Evolutionary conservation across 177 flowering plant genomes (phyloP), one percentile per base, ranked within the genome.

Genomic region (Vitis hybrid): DNA sequence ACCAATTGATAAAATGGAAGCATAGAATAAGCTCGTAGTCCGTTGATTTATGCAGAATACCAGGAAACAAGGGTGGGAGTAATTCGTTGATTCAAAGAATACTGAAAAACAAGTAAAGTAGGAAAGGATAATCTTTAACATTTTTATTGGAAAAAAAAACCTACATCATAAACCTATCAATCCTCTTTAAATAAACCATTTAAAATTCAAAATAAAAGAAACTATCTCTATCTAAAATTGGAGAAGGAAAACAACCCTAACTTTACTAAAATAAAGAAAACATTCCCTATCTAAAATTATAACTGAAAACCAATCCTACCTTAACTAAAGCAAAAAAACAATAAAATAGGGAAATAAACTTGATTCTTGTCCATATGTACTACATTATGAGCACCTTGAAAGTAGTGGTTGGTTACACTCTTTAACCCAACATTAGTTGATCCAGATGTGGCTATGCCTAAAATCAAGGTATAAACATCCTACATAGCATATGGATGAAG

Each of bases 391-490:
- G 70, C 40, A 49, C 57, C 70, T 30, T 62, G 70, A 62, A 67
- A 56, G 52, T 67, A 62, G 16, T 67, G 57, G 16, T 67, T 67
- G 27, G 57, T 67, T 32, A 58, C 60, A 48, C 5, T 52, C 56
- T 52, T 52, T 52, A 15, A 52, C 56, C 56, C 13, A 52, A 11
- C 15, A 15, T 52, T 13, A 52, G 15, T 11, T 11, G 15, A 52
- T 11, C 56, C 12, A 11, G 0, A 52, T 11, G 15, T 4, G 12
- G 56, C 56, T 11, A 52, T 11, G 5, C 12, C 3, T 10, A 13
- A 52, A 9, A 52, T 15, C 4, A 11, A 52, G 12, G 12, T 52
- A 52, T 15, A 52, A 4, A 14, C 56, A 52, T 4, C 5, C 14
- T 11, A 52, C 56, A 52, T 52, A 52, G 5, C 56, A 4, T 9